Conservation (phyloP, 306 rosid species). For the Hippophae tibetana region DNA sequence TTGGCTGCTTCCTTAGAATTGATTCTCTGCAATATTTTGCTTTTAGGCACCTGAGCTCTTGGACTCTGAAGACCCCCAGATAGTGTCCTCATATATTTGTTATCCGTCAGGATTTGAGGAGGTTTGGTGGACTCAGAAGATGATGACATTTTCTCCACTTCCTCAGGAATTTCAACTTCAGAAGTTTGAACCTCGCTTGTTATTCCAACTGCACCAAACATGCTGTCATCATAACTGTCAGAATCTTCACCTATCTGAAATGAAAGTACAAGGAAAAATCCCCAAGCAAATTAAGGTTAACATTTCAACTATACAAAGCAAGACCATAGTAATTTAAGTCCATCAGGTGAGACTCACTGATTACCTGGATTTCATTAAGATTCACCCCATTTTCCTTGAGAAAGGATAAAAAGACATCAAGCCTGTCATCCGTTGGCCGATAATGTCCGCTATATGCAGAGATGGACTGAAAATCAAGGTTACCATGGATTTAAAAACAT, state of each 20-base stretch:
- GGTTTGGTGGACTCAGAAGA: slow-evolving; percentile 22
- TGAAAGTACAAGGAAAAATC: slow-evolving; percentile 4
- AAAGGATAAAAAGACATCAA: slow-evolving; percentile 48
- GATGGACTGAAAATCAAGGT: slow-evolving; percentile 51
- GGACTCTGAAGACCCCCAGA: slow-evolving; percentile 95
- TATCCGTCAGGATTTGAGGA: slow-evolving; percentile 12
- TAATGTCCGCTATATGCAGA: slow-evolving; percentile 96
- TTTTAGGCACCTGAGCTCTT: slow-evolving; percentile 65
- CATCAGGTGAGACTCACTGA: slow-evolving; percentile 12
- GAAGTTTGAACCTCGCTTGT: slow-evolving; percentile 14
- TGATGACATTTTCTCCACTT: slow-evolving; percentile 30
- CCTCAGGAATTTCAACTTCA: slow-evolving; percentile 18
- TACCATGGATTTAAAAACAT: slow-evolving; percentile 22
- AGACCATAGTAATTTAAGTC: not conserved
- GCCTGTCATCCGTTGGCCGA: slow-evolving; percentile 73
- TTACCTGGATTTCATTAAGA: slow-evolving; percentile 71
- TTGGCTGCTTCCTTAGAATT: slow-evolving; percentile 66
- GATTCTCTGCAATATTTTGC: slow-evolving; percentile 62
- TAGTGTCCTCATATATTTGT: slow-evolving; percentile 52
- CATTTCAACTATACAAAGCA: slow-evolving; percentile 1
- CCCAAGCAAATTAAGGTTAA: slow-evolving; percentile 6
- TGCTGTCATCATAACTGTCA: slow-evolving; percentile 39
- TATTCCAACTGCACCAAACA: slow-evolving; percentile 16
- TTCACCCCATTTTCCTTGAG: slow-evolving; percentile 69
- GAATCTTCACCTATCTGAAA: slow-evolving; percentile 54